Conservation (phyloP, 495 filamentous ascomycete genomes). For the Talaromyces nanjingensis region DNA sequence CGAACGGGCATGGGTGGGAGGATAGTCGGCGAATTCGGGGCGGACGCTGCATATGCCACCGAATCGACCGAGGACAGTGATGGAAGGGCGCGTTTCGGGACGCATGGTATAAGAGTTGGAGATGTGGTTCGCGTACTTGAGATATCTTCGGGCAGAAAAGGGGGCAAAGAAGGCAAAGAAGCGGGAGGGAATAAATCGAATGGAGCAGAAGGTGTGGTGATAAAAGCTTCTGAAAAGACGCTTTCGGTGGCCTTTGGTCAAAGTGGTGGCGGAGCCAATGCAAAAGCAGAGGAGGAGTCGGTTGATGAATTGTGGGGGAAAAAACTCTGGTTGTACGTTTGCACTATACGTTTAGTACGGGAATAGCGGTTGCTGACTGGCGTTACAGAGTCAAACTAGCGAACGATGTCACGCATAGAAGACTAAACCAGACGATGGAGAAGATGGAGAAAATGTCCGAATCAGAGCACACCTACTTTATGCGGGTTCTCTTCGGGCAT, state of each 20-base stretch:
- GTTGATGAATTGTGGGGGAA: slow-evolving; percentile 53
- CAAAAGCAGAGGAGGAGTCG: slow-evolving; percentile 49
- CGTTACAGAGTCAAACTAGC: slow-evolving; percentile 71
- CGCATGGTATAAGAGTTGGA: slow-evolving; percentile 79
- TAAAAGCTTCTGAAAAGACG: slow-evolving; percentile 50
- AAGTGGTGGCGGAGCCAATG: slow-evolving; percentile 37
- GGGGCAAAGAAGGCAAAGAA: slow-evolving; percentile 51
- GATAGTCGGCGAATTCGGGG: slow-evolving; percentile 71
- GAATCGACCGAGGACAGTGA: slow-evolving; percentile 23
- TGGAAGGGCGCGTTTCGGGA: slow-evolving; percentile 43
- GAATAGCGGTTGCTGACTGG: neutral
- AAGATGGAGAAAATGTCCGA: slow-evolving; percentile 66
- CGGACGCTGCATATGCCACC: slow-evolving; percentile 58
- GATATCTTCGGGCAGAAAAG: slow-evolving; percentile 61
- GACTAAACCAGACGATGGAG: slow-evolving; percentile 91
- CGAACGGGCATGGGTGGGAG: slow-evolving; percentile 90
- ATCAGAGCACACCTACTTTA: slow-evolving; percentile 63
- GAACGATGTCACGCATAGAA: slow-evolving; percentile 86
- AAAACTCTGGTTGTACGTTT: slow-evolving; percentile 55
- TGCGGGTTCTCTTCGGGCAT: slow-evolving; percentile 75
- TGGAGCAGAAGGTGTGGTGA: slow-evolving; percentile 78
- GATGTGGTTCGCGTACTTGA: slow-evolving; percentile 82
- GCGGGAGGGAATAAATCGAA: slow-evolving; percentile 24
- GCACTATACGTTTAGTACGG: too few species aligned
- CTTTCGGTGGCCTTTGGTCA: slow-evolving; percentile 66